A percentile compares a stretch with the other conserved stretches of the same genome.
phyloP scores from a whole-genome alignment of 148 eudicot species.

The Vaccinium darrowii region DNA sequence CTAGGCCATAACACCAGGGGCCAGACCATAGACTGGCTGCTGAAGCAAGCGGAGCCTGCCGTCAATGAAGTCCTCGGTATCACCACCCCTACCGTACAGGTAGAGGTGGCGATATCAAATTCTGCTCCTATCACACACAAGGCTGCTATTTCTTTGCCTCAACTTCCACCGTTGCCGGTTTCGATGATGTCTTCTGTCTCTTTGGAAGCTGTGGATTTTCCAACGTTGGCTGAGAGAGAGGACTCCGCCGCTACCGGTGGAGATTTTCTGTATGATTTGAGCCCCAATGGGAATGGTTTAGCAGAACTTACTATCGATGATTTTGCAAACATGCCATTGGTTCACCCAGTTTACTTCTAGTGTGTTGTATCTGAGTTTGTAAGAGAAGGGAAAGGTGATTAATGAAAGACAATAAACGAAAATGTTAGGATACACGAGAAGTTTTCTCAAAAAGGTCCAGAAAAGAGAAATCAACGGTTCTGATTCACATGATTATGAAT shows the following conservation, averaged over 20 bases:
- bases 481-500: no score
- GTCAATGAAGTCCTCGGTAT: constrained; percentile 1
- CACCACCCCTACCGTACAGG: not conserved
- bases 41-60: not conserved
- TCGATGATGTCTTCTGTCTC: not conserved
- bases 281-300: not conserved
- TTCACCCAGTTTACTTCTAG: constrained; percentile 1
- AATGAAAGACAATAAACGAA: not conserved
- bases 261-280: not conserved
- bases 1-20: not conserved
- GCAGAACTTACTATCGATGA: not conserved
- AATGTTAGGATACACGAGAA: no score
- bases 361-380: not conserved
- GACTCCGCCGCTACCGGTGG: not conserved
- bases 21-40: constrained; percentile 1
- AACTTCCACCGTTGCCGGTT: not conserved
- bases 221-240: not conserved
- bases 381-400: not conserved
- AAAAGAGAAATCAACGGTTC: no score
- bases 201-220: not conserved
- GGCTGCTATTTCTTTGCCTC: not conserved
- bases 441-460: no score
- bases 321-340: not conserved
- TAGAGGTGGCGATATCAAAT: not conserved
- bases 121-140: not conserved